Evolutionary conservation across 2,329 filamentous ascomycete species (phyloP).

Genomic region (Venturia oleaginea): DNA sequence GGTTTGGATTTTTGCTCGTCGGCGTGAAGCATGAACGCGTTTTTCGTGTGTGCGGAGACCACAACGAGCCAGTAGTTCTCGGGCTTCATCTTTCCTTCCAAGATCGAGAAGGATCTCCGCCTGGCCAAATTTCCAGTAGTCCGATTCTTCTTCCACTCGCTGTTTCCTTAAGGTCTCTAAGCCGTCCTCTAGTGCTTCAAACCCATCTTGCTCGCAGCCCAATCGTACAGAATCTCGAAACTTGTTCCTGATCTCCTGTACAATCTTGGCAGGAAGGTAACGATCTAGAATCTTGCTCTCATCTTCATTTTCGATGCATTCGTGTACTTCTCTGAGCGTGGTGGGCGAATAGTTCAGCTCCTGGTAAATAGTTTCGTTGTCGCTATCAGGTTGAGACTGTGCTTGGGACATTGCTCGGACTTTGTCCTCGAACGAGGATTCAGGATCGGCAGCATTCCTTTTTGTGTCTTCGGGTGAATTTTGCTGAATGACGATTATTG

Average conservation of each 20-base stretch:
- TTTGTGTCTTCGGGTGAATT: background rate
- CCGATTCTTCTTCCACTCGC: background rate
- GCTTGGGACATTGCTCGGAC: constrained; percentile 3
- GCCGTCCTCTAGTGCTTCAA: constrained; percentile 6
- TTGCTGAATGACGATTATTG: background rate
- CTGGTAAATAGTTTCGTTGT: background rate
- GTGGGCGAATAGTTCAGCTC: constrained; percentile 3
- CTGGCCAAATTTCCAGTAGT: constrained; percentile 9
- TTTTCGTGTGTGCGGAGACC: background rate
- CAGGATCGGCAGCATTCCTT: background rate
- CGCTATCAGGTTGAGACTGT: background rate
- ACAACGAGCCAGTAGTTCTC: background rate
- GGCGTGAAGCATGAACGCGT: background rate
- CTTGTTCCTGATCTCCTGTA: constrained; percentile 5
- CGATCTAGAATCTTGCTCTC: background rate
- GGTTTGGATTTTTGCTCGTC: background rate
- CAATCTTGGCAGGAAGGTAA: constrained; percentile 9
- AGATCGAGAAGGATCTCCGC: constrained; percentile 7
- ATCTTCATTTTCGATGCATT: constrained; percentile 5
- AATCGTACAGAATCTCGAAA: constrained; percentile 7
- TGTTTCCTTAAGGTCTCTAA: background rate
- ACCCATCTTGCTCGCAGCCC: constrained; percentile 1
- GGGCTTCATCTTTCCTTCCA: constrained; percentile 10
- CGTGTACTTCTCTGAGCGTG: background rate
- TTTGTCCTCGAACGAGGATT: background rate